Evolutionary conservation across 768 basidiomycete species (phyloP), one percentile per base, ranked within the genome.

Genomic region (Fomitopsis serialis): DNA sequence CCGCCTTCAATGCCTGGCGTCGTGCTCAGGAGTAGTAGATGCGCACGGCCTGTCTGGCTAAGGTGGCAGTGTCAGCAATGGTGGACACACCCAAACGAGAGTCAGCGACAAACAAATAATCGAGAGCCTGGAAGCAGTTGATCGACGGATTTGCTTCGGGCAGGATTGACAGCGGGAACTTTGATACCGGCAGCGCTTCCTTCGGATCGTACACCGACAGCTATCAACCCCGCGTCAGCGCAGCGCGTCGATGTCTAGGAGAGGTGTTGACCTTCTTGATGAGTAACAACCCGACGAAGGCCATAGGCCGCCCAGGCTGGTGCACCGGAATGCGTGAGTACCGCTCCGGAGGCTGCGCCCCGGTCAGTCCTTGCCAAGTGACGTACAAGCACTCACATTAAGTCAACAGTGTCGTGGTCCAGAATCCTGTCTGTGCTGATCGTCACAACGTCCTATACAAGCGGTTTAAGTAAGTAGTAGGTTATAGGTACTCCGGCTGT

Each of bases 321-420:
- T 96, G 91, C 0, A 98, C 80, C 0, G 95, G 95, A 63, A 98
- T 90, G 19, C 95, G 84, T 1, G 93, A 95, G 66, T 96, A 97
- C 95, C 95, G 58, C 84, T 88, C n/a, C 75, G 64, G 21, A 89
- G 68, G 43, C 85, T 88, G 60, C n/a, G 51, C 9, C 19, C 3
- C 42, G 22, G 8, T 25, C 15, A 52, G 48, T 29, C 27, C 37
- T 44, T 12, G n/a, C 15, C n/a, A 8, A 9, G n/a, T 42, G 54
- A 4, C 32, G 55, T 6, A 10, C 29, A 25, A 13, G n/a, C 67
- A 68, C 77, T 12, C 61, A 88, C 89, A 92, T 79, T 44, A 74
- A 74, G 63, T 95, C 92, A 17, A 98, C 84, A 1, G 80, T 81
- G 1, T 78, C 72, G 59, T 92, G 84, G 66, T 97, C 87, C 43